phyloP scores from a whole-genome alignment of 176 grass and related monocot genomes.

The Rhynchospora pubera region DNA sequence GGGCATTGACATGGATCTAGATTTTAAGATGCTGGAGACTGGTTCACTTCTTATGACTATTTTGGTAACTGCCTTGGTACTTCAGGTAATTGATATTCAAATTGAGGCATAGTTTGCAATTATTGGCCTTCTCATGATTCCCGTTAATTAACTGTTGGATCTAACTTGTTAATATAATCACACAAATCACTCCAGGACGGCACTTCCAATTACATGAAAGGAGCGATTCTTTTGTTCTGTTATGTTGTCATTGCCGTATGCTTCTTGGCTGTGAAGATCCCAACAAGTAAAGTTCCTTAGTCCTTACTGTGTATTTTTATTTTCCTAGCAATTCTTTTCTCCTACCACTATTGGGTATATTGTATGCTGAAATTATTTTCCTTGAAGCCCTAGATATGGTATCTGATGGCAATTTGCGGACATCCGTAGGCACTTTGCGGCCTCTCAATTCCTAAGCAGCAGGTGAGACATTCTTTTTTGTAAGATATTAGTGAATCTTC shows the following conservation, averaged over 20 bases:
- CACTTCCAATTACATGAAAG: constrained; percentile 85
- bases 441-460: constrained; percentile 37
- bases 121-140: neutral
- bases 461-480: constrained; percentile 13
- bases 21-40: constrained; percentile 75
- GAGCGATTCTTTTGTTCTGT: constrained; percentile 59
- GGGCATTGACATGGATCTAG: constrained; percentile 82
- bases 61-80: constrained; percentile 50
- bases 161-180: neutral
- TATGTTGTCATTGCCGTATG: constrained; percentile 49
- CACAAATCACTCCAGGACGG: constrained; percentile 53
- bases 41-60: constrained; percentile 65
- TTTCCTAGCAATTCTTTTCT: neutral
- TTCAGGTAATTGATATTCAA: constrained; percentile 52
- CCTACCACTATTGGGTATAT: neutral
- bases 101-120: neutral
- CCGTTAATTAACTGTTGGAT: neutral
- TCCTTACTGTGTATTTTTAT: neutral
- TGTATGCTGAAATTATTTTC: neutral
- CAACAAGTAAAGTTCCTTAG: constrained; percentile 34
- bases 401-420: neutral
- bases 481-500: neutral
- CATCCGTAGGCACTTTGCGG: constrained; percentile 16
- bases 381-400: neutral
- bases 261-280: constrained; percentile 52